Conservation (phyloP, 345 rosid species). For the Pistacia integerrima region DNA sequence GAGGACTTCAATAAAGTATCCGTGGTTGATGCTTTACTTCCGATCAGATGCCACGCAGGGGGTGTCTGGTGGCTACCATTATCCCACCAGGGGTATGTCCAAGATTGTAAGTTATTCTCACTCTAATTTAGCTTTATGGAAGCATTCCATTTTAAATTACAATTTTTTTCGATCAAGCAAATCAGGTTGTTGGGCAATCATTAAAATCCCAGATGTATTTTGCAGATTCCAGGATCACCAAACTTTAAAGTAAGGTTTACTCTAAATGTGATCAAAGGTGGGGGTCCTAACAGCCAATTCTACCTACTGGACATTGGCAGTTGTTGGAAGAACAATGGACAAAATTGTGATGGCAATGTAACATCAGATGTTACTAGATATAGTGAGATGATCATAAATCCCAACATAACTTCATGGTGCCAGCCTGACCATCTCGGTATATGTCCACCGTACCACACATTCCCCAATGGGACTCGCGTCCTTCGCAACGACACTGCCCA, state of each 20-base stretch:
- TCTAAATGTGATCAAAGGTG: conserved; percentile 47
- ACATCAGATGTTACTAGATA: conserved; percentile 53
- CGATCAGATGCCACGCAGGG: conserved; percentile 60
- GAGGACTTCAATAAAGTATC: conserved; percentile 62
- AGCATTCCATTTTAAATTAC: too few relatives aligned
- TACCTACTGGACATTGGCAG: conserved; percentile 53
- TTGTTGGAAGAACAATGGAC: conserved; percentile 66
- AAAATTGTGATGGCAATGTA: conserved; percentile 48
- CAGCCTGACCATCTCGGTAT: conserved; percentile 28
- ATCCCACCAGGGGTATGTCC: conserved; percentile 62
- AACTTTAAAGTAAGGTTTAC: conserved; percentile 48
- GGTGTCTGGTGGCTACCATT: conserved; percentile 61
- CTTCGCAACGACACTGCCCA: conserved; percentile 33
- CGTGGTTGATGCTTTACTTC: conserved; percentile 69
- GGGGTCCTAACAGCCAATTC: conserved; percentile 54
- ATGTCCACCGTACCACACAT: conserved; percentile 49
- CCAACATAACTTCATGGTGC: conserved; percentile 32
- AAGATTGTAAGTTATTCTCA: conserved; percentile 41
- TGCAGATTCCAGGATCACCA: conserved; percentile 47
- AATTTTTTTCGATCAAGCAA: background rate
- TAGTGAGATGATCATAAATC: conserved; percentile 51
- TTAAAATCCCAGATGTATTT: background rate
- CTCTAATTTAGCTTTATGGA: background rate
- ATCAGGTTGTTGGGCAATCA: background rate
- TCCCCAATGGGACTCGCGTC: conserved; percentile 34